These are phyloP conservation scores for Sugiyamaella chiloensis DNA, from an alignment of 805 yeast genomes.

Conservation along the genomic window DNA sequence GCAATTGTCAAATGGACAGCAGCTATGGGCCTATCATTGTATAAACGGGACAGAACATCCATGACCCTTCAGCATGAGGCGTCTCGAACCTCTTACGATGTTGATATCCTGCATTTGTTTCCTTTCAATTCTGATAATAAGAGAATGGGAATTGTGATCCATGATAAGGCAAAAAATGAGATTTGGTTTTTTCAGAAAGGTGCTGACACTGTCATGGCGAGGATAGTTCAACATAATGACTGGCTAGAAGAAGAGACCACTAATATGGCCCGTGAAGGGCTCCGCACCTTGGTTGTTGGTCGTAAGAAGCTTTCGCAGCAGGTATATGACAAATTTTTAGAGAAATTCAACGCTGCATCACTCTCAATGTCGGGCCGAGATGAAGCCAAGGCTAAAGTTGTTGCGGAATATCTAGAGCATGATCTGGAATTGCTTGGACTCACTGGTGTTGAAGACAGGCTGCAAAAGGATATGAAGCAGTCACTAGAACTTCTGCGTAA, in stretches of 20 bases:
- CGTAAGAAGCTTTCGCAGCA: conserved; percentile 61
- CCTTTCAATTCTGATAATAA: conserved; percentile 96
- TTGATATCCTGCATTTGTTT: conserved; percentile 74
- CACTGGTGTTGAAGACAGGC: conserved; percentile 96
- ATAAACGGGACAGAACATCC: conserved; percentile 76
- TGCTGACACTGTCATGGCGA: conserved; percentile 91
- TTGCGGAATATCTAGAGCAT: conserved; percentile 68
- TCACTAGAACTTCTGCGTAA: conserved; percentile 89
- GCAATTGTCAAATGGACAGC: conserved; percentile 95
- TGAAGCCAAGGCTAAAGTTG: conserved; percentile 60
- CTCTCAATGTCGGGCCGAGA: conserved; percentile 81
- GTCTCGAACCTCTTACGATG: conserved; percentile 47
- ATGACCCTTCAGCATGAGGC: conserved; percentile 65
- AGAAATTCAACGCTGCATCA: conserved; percentile 67
- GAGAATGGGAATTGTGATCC: conserved; percentile 89
- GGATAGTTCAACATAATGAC: conserved; percentile 78
- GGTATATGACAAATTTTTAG: conserved; percentile 59
- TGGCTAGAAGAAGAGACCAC: conserved; percentile 98
- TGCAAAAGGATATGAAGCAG: conserved; percentile 87
- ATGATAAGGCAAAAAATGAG: conserved; percentile 60
- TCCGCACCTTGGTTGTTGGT: conserved; percentile 93
- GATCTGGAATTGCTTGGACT: conserved; percentile 84
- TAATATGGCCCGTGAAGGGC: conserved; percentile 97
- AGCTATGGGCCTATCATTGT: conserved; percentile 73
- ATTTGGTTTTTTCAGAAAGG: conserved; percentile 89